A percentile compares a stretch with the other conserved stretches of the same genome.
Evolutionary conservation across 176 grass and related monocot species (phyloP).

Genomic region (Ananas comosus): DNA sequence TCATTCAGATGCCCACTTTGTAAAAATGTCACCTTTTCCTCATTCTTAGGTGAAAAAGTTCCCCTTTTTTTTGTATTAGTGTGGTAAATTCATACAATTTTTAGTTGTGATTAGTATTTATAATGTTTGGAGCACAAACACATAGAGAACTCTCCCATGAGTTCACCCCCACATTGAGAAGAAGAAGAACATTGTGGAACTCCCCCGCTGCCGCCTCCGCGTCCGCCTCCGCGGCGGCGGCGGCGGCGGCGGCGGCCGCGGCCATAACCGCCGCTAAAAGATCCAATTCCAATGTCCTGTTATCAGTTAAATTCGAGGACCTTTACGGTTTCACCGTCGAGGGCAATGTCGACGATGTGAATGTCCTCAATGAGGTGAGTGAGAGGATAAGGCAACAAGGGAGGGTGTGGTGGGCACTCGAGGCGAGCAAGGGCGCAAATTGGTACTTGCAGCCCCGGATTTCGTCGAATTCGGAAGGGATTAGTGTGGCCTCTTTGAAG

Average conservation of each 20-base stretch:
- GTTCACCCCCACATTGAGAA: slow-evolving; percentile 9
- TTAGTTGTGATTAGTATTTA: neutral
- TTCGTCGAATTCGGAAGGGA: slow-evolving; percentile 51
- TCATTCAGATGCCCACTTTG: no score
- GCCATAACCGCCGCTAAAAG: slow-evolving; percentile 20
- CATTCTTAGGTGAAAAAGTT: no score
- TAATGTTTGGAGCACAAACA: slow-evolving; percentile 33
- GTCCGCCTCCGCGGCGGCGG: neutral
- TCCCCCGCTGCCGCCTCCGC: neutral
- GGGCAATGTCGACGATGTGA: slow-evolving; percentile 89
- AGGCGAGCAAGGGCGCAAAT: slow-evolving; percentile 77
- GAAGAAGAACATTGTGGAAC: slow-evolving; percentile 22
- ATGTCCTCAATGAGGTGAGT: slow-evolving; percentile 86
- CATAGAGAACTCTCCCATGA: slow-evolving; percentile 21
- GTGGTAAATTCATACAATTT: no score
- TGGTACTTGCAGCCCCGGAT: slow-evolving; percentile 87
- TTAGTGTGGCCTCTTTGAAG: slow-evolving; percentile 65
- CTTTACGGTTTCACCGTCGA: slow-evolving; percentile 75
- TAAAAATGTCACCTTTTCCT: no score
- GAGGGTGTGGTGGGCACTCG: slow-evolving; percentile 81
- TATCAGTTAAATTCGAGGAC: slow-evolving; percentile 74
- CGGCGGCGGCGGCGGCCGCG: neutral
- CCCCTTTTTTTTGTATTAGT: no score
- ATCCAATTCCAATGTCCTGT: slow-evolving; percentile 28
- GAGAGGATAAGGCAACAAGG: slow-evolving; percentile 88